Percentiles rank a stretch among this genome's conserved stretches.
Evolutionary conservation across 768 basidiomycete genomes (phyloP).

Genomic region (Tylopilus balloui): DNA sequence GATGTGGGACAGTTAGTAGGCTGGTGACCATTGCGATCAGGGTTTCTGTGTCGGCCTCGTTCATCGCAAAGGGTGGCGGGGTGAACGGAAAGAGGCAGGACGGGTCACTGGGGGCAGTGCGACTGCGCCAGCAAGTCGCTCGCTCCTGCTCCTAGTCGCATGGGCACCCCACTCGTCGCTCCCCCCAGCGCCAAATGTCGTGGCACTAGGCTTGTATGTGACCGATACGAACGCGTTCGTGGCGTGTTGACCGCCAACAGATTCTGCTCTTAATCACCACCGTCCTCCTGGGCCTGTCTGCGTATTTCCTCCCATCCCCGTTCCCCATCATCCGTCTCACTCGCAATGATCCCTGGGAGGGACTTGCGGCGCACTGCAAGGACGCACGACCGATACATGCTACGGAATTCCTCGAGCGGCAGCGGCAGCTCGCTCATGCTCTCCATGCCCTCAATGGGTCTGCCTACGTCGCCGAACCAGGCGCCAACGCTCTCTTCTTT

Average conservation of each 20-base stretch:
- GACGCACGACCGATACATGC: slow-evolving; percentile 44
- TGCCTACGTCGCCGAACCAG: slow-evolving; percentile 78
- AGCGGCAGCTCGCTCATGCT: slow-evolving; percentile 45
- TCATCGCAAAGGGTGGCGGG: slow-evolving; percentile 15
- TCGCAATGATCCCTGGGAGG: slow-evolving; percentile 18
- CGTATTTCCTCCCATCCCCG: background rate
- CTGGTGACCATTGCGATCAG: slow-evolving; percentile 66
- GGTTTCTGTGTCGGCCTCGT: slow-evolving; percentile 54
- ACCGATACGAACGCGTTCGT: background rate
- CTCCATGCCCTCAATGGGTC: slow-evolving; percentile 50
- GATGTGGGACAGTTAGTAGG: slow-evolving; percentile 37
- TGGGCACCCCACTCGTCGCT: slow-evolving; percentile 8
- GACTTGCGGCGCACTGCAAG: slow-evolving; percentile 42
- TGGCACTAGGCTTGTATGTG: background rate
- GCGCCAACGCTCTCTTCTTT: slow-evolving; percentile 65
- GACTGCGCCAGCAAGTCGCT: background rate
- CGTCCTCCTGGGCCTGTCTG: slow-evolving; percentile 1
- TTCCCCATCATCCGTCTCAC: background rate
- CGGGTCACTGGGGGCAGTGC: slow-evolving; percentile 1
- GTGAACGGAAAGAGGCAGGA: background rate
- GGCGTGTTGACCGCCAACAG: slow-evolving; percentile 9
- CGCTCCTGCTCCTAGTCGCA: background rate
- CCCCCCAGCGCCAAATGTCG: background rate
- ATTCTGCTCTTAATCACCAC: slow-evolving; percentile 7
- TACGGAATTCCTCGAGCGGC: slow-evolving; percentile 49